Evolutionary conservation across 2,329 filamentous ascomycete genomes (phyloP), one percentile per base, ranked within the genome.

Genomic region (Dactylellina sp.): DNA sequence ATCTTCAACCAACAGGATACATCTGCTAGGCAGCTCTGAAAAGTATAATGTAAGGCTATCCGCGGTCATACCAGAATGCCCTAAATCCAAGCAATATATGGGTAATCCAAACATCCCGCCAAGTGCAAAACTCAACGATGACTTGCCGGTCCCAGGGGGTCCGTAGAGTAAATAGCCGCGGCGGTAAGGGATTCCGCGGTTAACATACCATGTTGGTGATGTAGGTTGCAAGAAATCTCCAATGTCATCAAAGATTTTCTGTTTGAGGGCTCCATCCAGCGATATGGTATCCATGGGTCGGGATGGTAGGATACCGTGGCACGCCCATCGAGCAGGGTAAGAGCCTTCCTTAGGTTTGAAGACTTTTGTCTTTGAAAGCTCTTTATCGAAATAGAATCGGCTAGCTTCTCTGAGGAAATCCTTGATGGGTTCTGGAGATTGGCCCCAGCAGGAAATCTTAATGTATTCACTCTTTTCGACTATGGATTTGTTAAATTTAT

Each of bases 231-330:
- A 80, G 66, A 82, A 83, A 52, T 81, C 78, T 39, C 80, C 76
- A 16, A 81, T 77, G 70, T 83, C 80, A 53, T 76, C 71, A 7
- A 82, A 61, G 28, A 42, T 74, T 49, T 53, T 72, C 59, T 62
- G 68, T 75, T 32, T 37, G 76, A 47, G 40, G 76, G 74, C 57
- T 77, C 77, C 50, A 75, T 79, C 35, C 60, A 60, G 64, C 42
- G 65, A 77, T 42, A 90, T 87, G 1, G 88, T 90, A 0, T 86
- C 87, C 74, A 90, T 85, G 18, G 88, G 88, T 2, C 88, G 84
- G 46, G 84, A 84, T 1, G 84, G 83, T 39, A 88, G 84, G 18
- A 86, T 84, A 83, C 88, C 81, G 80, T 86, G 88, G 28, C 87
- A 84, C 78, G 86, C 84, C 88, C 88, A 90, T 9, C 80, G 66